Conservation (phyloP, 108 stramenopile species). For the Skeletonema menzelii region DNA sequence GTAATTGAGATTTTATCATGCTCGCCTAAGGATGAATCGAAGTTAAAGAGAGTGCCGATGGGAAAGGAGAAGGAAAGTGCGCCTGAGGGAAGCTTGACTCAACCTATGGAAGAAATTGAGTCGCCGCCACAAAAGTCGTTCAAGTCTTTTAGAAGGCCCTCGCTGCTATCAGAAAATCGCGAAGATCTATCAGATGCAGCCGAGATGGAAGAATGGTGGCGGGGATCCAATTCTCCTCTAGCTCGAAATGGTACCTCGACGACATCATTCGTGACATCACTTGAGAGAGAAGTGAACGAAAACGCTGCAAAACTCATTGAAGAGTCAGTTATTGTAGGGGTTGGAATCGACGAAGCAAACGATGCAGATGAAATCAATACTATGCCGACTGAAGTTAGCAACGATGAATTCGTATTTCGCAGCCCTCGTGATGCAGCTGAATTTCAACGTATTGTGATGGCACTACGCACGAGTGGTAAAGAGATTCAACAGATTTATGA, state of each 20-base stretch:
- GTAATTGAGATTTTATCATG: conserved; percentile 14
- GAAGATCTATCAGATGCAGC: neutral
- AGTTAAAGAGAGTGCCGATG: neutral
- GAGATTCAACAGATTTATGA: conserved; percentile 55
- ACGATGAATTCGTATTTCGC: conserved; percentile 56
- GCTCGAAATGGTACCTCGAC: neutral
- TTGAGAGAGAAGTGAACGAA: neutral
- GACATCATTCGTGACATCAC: neutral
- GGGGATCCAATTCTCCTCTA: neutral
- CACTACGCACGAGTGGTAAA: conserved; percentile 55
- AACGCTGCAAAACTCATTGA: neutral
- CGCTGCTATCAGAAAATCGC: neutral
- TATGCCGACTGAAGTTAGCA: neutral
- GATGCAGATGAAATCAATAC: neutral
- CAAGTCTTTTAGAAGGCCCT: conserved; percentile 1
- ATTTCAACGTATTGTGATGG: conserved; percentile 71
- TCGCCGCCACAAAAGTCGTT: neutral
- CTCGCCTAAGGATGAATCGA: neutral
- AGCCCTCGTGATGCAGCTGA: conserved; percentile 63
- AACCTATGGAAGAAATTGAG: neutral
- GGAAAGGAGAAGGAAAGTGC: neutral
- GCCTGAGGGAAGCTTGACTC: neutral
- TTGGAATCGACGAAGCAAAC: neutral
- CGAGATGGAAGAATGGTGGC: neutral
- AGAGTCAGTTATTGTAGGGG: neutral